A percentile compares a stretch with the other conserved stretches of the same genome.
Conservation (phyloP, 495 filamentous ascomycete genomes). For the Cetradonia linearis region DNA sequence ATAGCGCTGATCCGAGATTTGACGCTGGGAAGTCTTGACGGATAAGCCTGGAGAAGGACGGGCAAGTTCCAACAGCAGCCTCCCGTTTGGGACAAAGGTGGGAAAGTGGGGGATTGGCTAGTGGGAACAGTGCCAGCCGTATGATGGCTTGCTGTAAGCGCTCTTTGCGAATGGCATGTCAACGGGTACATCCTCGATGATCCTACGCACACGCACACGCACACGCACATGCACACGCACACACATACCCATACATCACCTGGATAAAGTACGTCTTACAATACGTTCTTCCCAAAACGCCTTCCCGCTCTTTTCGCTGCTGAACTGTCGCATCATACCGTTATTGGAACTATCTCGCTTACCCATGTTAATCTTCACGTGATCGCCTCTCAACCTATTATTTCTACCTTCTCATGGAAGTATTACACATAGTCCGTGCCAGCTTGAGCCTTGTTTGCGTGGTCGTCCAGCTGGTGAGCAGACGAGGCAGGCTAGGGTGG, state of each 20-base stretch:
- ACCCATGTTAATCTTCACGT: not conserved
- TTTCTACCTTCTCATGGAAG: not conserved
- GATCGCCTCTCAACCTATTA: not conserved
- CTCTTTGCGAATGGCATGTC: not conserved
- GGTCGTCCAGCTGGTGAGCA: not conserved
- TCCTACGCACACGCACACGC: not conserved
- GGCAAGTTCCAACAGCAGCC: constrained; percentile 1
- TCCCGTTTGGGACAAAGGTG: not conserved
- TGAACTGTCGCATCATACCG: not conserved
- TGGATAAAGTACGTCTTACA: no score
- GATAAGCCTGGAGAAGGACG: constrained; percentile 9
- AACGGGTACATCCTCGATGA: no score
- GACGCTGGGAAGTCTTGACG: not conserved
- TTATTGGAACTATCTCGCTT: not conserved
- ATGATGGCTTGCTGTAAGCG: constrained; percentile 9
- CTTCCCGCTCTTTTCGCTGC: not conserved
- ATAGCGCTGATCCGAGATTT: constrained; percentile 4
- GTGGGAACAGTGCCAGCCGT: not conserved
- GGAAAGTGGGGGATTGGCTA: not conserved
- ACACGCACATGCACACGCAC: not conserved
- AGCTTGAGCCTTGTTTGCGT: not conserved
- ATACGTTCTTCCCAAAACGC: not conserved
- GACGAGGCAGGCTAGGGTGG: not conserved
- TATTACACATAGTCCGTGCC: not conserved
- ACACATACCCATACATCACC: not conserved